Evolutionary conservation across 495 filamentous ascomycete genomes (phyloP), one percentile per base, ranked within the genome.

Genomic region (Aspergillus incahuasiensis): DNA sequence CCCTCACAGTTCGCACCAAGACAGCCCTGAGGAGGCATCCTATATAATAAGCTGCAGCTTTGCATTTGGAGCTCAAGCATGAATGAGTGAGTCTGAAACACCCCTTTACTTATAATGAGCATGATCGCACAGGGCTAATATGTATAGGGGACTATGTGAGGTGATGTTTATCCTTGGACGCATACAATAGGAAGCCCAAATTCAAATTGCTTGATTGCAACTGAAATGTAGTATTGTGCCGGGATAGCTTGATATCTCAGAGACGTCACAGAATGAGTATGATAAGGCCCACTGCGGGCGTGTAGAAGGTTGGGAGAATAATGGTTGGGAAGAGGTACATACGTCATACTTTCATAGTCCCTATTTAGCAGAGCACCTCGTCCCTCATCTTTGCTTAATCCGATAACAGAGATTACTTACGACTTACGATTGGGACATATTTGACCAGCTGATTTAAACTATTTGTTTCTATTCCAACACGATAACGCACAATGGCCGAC

Each of bases 271-370:
- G 8, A n/a, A n/a, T n/a, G n/a, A n/a, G n/a, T n/a, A 28, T 28
- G 25, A 28, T 28, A 28, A 28, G 25, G 25, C 8, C 25, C 25
- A 28, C 25, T 4, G 25, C 25, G 25, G 3, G 25, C 8, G n/a
- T n/a, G n/a, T 28, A 28, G 25, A 28, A 40, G 38, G n/a, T 40
- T 16, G 38, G 5, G n/a, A 40, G 12, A 16, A 35, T 11, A 12
- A 35, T 11, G n/a, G 38, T 12, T 18, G 38, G 12, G 38, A 22
- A 22, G 41, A 22, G 22, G 47, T 49, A 15, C 9, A 25, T 11
- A 49, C 47, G 47, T 49, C 47, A 49, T 49, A 49, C 30, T 49
- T 21, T 11, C 47, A 21, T 38, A 18, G 47, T 30, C 8, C 16
- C n/a, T 49, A 49, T 38, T 3, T 35, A 34, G 7, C 2, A 28